Conservation (phyloP, 2,329 filamentous ascomycete species). For the Pezicula carpinea region DNA sequence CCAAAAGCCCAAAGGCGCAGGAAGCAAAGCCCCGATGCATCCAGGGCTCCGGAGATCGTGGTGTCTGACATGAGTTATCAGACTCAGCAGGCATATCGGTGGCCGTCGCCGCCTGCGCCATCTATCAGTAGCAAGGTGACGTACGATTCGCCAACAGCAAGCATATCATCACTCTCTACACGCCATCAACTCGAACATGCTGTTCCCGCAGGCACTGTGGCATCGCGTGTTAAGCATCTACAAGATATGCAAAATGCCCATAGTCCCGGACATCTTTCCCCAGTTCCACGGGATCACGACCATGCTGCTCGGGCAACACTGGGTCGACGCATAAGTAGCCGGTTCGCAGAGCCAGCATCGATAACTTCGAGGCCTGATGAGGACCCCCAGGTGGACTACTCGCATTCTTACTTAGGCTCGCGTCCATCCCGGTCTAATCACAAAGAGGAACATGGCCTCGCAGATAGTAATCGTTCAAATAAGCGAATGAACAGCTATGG, state of each 20-base stretch:
- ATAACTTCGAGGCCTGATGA: slow-evolving; percentile 20
- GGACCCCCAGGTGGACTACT: slow-evolving; percentile 19
- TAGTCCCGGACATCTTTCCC: slow-evolving; percentile 13
- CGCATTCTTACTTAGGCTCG: slow-evolving; percentile 26
- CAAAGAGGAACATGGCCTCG: slow-evolving; percentile 20
- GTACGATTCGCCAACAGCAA: background rate
- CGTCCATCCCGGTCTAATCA: slow-evolving; percentile 19
- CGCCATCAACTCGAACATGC: slow-evolving; percentile 9
- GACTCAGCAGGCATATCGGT: background rate
- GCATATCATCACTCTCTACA: slow-evolving; percentile 2
- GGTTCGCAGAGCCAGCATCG: slow-evolving; percentile 22
- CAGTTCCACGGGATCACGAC: slow-evolving; percentile 18
- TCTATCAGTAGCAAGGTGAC: too few relatives aligned
- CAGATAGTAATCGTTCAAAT: background rate
- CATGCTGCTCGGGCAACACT: slow-evolving; percentile 27
- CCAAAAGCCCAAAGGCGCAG: background rate
- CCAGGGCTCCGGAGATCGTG: background rate
- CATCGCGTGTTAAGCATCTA: slow-evolving; percentile 30
- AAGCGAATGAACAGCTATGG: background rate
- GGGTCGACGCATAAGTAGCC: slow-evolving; percentile 23
- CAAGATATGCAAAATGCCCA: slow-evolving; percentile 22
- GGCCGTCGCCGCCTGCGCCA: background rate
- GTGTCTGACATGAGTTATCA: background rate
- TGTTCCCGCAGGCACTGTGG: slow-evolving; percentile 30
- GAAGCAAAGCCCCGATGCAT: background rate